These are phyloP conservation scores for Serendipita sp. DNA, from an alignment of 768 basidiomycete species.

Conservation along the genomic window DNA sequence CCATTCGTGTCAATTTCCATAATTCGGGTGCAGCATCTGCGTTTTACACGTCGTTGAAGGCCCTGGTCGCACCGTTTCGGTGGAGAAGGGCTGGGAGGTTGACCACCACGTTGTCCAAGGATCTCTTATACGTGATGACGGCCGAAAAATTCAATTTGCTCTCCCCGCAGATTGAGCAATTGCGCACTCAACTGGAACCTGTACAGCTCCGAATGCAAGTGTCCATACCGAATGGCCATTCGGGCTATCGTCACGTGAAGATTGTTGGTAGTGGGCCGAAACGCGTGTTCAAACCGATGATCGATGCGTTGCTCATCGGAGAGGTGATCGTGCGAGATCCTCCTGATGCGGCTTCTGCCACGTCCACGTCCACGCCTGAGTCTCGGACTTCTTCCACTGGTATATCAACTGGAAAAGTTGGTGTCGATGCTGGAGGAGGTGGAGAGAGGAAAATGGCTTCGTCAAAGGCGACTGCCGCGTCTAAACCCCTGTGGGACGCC, in stretches of 20 bases:
- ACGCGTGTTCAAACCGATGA: not conserved
- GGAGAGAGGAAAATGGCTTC: no score
- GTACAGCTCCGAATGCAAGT: not conserved
- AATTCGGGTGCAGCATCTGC: not conserved
- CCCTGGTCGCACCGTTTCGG: not conserved
- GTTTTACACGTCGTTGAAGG: not conserved
- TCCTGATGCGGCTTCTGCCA: not conserved
- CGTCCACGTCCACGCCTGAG: not conserved
- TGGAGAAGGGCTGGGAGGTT: not conserved
- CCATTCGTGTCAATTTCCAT: not conserved
- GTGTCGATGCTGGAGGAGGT: no score
- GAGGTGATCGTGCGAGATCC: not conserved
- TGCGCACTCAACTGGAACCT: not conserved
- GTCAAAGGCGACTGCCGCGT: no score
- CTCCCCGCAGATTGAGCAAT: not conserved
- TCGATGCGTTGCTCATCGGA: slow-evolving; percentile 1
- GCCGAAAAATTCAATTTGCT: not conserved
- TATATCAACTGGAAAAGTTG: no score
- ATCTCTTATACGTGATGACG: not conserved
- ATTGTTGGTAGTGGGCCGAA: not conserved
- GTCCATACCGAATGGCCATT: not conserved
- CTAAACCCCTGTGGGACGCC: not conserved
- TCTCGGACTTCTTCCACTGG: no score
- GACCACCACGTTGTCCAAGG: not conserved
- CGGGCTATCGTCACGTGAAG: not conserved